A percentile compares a stretch with the other conserved stretches of the same genome.
phyloP scores from a whole-genome alignment of 164 flowering plant species.

The Litsea cubeba region DNA sequence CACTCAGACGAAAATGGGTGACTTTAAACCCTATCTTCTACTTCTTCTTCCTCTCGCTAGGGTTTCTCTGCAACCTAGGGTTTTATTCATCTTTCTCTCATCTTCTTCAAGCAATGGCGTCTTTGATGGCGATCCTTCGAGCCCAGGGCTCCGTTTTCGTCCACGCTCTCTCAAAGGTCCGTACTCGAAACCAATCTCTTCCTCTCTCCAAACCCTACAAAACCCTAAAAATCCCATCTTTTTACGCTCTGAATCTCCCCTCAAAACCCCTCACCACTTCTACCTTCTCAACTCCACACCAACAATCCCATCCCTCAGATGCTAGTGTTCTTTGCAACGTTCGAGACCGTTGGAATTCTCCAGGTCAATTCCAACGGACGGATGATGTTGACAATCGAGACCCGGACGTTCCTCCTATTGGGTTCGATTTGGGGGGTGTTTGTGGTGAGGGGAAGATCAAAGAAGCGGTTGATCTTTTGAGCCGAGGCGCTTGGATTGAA shows the following conservation, averaged over 20 bases:
- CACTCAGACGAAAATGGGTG: neutral
- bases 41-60: neutral
- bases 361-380: conserved; percentile 11
- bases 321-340: conserved; percentile 15
- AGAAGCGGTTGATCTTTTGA: conserved; percentile 59
- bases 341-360: neutral
- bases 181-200: too few relatives aligned
- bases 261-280: conserved; percentile 33
- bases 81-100: neutral
- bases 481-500: conserved; percentile 49
- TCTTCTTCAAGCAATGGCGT: neutral
- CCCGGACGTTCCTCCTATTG: conserved; percentile 10
- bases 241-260: neutral
- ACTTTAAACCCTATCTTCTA: neutral
- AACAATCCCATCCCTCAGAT: conserved; percentile 7
- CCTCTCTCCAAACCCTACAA: neutral
- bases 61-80: neutral
- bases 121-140: conserved; percentile 3
- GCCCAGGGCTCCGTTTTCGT: neutral
- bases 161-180: neutral
- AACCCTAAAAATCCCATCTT: conserved; percentile 1
- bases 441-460: conserved; percentile 57
- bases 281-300: conserved; percentile 18
- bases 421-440: conserved; percentile 34
- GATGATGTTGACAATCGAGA: conserved; percentile 5